Evolutionary conservation across 2,329 filamentous ascomycete genomes (phyloP).

Genomic region (Ascochyta fabae): DNA sequence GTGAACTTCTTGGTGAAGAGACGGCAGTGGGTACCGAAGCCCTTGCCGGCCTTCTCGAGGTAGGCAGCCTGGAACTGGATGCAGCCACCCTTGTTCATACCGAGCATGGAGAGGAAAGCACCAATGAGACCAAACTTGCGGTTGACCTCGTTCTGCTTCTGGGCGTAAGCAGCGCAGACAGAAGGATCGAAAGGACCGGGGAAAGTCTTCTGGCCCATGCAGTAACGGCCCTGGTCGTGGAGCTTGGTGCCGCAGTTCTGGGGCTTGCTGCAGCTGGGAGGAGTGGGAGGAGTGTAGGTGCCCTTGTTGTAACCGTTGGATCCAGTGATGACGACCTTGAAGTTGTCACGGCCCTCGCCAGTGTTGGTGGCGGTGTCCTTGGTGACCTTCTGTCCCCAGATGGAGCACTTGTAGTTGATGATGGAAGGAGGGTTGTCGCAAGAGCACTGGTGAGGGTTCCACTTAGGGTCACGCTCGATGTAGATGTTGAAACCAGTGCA

Average conservation of each 20-base stretch:
- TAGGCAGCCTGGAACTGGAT: conserved; percentile 36
- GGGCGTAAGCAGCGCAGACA: conserved; percentile 32
- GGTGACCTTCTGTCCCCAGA: conserved; percentile 32
- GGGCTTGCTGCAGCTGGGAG: conserved; percentile 31
- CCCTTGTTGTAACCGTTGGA: conserved; percentile 44
- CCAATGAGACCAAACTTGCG: conserved; percentile 22
- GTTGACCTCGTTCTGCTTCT: conserved; percentile 34
- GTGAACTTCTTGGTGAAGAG: conserved; percentile 36
- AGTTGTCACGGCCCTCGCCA: conserved; percentile 28
- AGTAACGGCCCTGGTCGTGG: conserved; percentile 33
- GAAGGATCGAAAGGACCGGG: conserved; percentile 35
- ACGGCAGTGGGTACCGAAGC: conserved; percentile 36
- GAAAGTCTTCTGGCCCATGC: conserved; percentile 36
- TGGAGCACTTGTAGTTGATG: conserved; percentile 34
- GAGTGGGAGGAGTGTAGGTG: conserved; percentile 25
- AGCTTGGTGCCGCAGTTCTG: conserved; percentile 30
- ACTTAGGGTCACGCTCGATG: conserved; percentile 34
- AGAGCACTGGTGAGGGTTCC: conserved; percentile 34
- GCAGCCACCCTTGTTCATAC: conserved; percentile 30
- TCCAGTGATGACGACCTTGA: conserved; percentile 41
- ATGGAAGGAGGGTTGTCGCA: conserved; percentile 27
- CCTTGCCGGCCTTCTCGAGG: conserved; percentile 30
- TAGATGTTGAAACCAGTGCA: conserved; percentile 39
- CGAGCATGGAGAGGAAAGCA: conserved; percentile 21
- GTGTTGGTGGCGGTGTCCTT: conserved; percentile 29